Conservation (phyloP, 139 green algal species). For the Chlorella sp. region DNA sequence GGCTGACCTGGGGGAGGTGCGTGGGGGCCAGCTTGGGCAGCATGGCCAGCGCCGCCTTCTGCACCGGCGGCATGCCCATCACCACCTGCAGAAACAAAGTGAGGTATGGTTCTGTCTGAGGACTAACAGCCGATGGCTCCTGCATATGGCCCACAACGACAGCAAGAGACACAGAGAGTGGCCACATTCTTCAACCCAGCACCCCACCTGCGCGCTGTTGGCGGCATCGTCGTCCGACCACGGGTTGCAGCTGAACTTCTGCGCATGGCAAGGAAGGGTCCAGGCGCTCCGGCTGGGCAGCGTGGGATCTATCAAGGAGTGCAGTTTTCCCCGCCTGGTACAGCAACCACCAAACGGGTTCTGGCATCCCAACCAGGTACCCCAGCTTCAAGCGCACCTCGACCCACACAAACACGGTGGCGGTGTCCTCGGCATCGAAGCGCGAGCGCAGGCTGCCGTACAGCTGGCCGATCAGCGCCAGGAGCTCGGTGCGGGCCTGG, state of each 20-base stretch:
- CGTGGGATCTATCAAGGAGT: too few relatives aligned
- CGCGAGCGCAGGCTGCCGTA: slow-evolving; percentile 42
- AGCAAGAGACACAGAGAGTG: too few relatives aligned
- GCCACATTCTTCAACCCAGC: too few relatives aligned
- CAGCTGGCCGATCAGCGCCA: slow-evolving; percentile 61
- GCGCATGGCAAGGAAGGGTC: too few relatives aligned
- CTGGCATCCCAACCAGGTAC: too few relatives aligned
- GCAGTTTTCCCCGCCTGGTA: too few relatives aligned
- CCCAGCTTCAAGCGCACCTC: slow-evolving; percentile 41
- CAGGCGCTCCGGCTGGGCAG: too few relatives aligned
- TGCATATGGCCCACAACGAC: too few relatives aligned
- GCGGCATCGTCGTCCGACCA: slow-evolving; percentile 59
- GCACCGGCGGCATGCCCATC: slow-evolving; percentile 69
- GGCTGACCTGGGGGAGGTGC: slow-evolving; percentile 52
- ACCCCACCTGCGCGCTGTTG: slow-evolving; percentile 20
- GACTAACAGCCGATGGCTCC: too few relatives aligned
- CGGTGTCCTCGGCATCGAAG: slow-evolving; percentile 56
- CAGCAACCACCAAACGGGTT: too few relatives aligned
- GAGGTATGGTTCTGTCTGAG: too few relatives aligned
- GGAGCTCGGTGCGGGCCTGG: slow-evolving; percentile 66
- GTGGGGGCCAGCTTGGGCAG: slow-evolving; percentile 61
- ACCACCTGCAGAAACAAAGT: slow-evolving; percentile 18
- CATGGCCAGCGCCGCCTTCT: slow-evolving; percentile 74
- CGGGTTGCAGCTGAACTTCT: slow-evolving; percentile 69
- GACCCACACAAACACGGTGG: slow-evolving; percentile 69